phyloP scores from a whole-genome alignment of 768 basidiomycete genomes.

The Xerocomus potaroensis region DNA sequence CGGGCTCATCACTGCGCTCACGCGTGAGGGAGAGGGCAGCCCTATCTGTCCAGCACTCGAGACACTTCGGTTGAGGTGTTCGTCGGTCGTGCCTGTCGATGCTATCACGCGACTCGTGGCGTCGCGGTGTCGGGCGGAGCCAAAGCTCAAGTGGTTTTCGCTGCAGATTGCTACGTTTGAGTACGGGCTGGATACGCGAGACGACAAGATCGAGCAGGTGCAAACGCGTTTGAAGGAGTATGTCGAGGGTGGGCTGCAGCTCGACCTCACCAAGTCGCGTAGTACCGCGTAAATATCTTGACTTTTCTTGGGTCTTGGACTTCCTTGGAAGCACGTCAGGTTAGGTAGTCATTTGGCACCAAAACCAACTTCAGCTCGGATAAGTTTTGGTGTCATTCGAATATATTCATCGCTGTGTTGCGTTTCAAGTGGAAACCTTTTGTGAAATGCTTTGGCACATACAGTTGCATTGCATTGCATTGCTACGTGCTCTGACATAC shows the following conservation, averaged over 20 bases:
- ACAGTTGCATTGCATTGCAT: too few species aligned
- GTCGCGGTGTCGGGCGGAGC: conserved; percentile 17
- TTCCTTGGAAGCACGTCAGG: too few species aligned
- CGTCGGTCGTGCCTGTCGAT: conserved; percentile 20
- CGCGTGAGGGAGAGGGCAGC: background rate
- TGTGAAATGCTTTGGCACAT: too few species aligned
- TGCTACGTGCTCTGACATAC: too few species aligned
- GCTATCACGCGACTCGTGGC: conserved; percentile 21
- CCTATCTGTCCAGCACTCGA: conserved; percentile 23
- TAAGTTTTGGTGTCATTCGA: too few species aligned
- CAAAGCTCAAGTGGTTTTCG: conserved; percentile 15
- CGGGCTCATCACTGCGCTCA: conserved; percentile 24
- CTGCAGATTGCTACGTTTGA: conserved; percentile 27
- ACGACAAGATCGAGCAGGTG: conserved; percentile 23
- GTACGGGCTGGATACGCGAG: conserved; percentile 28
- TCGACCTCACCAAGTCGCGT: conserved; percentile 22
- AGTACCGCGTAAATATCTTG: conserved; percentile 6
- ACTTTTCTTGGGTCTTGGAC: background rate
- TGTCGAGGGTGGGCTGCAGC: conserved; percentile 23
- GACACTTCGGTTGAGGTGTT: conserved; percentile 23
- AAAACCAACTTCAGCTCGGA: too few species aligned
- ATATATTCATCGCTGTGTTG: too few species aligned
- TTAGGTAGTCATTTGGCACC: too few species aligned
- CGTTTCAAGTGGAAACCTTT: too few species aligned
- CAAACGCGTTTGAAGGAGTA: conserved; percentile 7